Evolutionary conservation across 1,284 basidiomycete species (phyloP).

Genomic region (Cryptococcus sp.): DNA sequence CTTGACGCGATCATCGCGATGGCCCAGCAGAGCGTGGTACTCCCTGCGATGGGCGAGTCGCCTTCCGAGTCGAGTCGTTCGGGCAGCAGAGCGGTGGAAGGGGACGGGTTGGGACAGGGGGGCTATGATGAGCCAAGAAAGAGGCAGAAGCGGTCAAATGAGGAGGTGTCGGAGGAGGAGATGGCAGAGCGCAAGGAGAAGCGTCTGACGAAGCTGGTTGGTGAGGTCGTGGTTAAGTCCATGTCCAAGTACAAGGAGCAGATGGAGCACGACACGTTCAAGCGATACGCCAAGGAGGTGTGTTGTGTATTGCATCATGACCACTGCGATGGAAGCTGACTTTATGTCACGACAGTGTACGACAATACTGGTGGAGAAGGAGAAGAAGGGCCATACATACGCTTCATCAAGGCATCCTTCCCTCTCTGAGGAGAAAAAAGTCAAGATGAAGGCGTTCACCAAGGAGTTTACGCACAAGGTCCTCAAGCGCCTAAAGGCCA

Average conservation of each 20-base stretch:
- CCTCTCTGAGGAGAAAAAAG: conserved; percentile 78
- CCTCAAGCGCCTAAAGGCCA: conserved; percentile 44
- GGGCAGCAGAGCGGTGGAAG: conserved; percentile 18
- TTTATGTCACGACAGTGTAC: conserved; percentile 58
- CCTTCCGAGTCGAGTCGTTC: conserved; percentile 25
- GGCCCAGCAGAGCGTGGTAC: conserved; percentile 41
- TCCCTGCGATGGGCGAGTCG: conserved; percentile 50
- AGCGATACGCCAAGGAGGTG: conserved; percentile 93
- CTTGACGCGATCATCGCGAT: conserved; percentile 51
- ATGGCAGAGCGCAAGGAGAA: conserved; percentile 67
- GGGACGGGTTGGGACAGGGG: not conserved
- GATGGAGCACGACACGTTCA: conserved; percentile 83
- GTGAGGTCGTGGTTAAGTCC: conserved; percentile 80
- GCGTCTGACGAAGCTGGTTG: conserved; percentile 74
- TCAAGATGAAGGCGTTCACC: conserved; percentile 89
- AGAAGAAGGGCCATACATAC: conserved; percentile 83
- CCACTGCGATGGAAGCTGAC: not conserved
- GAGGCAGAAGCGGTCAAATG: conserved; percentile 35
- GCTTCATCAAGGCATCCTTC: conserved; percentile 65
- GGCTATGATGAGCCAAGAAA: conserved; percentile 29
- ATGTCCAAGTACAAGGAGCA: conserved; percentile 84
- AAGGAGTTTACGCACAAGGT: conserved; percentile 68
- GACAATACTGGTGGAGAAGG: conserved; percentile 78
- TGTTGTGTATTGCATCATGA: conserved; percentile 26
- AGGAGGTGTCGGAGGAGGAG: conserved; percentile 32